A percentile compares a stretch with the other conserved stretches of the same genome.
Conservation (phyloP, 2,329 filamentous ascomycete genomes). For the Xylariaceae sp. region DNA sequence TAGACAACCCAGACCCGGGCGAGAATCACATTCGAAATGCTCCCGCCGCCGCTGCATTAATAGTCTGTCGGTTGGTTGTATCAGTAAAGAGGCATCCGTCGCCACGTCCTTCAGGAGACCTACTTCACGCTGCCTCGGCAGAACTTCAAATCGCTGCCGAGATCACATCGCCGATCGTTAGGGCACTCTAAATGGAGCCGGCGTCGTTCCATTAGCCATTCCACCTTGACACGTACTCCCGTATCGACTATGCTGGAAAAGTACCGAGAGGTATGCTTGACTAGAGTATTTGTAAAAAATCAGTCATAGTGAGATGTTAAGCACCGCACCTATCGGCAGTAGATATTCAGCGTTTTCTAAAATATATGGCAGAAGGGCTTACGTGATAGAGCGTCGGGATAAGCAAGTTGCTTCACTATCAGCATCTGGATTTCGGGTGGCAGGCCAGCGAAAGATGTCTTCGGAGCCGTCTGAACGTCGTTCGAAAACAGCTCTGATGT, state of each 20-base stretch:
- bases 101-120: background rate
- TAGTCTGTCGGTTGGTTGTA: slow-evolving; percentile 24
- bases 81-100: background rate
- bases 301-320: too few relatives aligned
- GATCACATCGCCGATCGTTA: slow-evolving; percentile 52
- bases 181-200: slow-evolving; percentile 63
- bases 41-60: slow-evolving; percentile 57
- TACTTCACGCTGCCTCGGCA: slow-evolving; percentile 57
- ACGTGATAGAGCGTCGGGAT: slow-evolving; percentile 64
- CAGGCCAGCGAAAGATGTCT: slow-evolving; percentile 43
- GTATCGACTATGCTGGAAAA: slow-evolving; percentile 64
- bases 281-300: too few relatives aligned
- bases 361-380: too few relatives aligned
- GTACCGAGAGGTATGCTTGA: slow-evolving; percentile 63
- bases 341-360: too few relatives aligned
- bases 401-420: slow-evolving; percentile 57
- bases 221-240: slow-evolving; percentile 60
- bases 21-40: slow-evolving; percentile 58
- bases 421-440: slow-evolving; percentile 65
- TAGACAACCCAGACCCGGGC: slow-evolving; percentile 53
- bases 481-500: background rate
- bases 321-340: too few relatives aligned
- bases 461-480: background rate
- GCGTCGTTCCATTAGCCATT: slow-evolving; percentile 64
- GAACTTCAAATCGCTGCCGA: slow-evolving; percentile 57